Conservation (phyloP, 2,329 filamentous ascomycete species). For the Aspergillus tamarii region DNA sequence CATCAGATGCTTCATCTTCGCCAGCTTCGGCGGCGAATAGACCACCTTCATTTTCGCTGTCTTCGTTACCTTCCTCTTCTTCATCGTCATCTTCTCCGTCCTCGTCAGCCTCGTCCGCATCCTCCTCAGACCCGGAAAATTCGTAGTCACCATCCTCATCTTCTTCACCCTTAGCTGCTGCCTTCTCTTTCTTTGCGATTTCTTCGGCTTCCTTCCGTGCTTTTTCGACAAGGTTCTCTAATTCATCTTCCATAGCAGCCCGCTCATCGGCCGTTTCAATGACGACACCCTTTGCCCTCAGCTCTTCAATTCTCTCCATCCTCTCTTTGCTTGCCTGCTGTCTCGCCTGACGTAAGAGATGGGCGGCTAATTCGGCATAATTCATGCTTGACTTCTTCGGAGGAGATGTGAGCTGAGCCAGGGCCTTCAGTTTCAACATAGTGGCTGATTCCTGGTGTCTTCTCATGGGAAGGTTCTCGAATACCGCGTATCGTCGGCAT, state of each 20-base stretch:
- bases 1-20: constrained; percentile 47
- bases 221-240: constrained; percentile 86
- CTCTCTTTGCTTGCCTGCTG: constrained; percentile 79
- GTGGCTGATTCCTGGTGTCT: constrained; percentile 64
- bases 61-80: constrained; percentile 27
- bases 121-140: constrained; percentile 52
- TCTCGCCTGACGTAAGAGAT: constrained; percentile 71
- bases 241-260: constrained; percentile 76
- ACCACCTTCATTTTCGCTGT: constrained; percentile 22
- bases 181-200: constrained; percentile 76
- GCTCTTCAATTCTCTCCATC: constrained; percentile 72
- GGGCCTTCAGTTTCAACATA: constrained; percentile 69
- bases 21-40: constrained; percentile 40
- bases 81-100: constrained; percentile 34
- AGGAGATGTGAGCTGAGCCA: constrained; percentile 72
- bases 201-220: constrained; percentile 79
- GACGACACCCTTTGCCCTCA: constrained; percentile 77
- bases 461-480: constrained; percentile 68
- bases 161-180: constrained; percentile 66
- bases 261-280: constrained; percentile 86
- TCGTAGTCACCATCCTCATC: constrained; percentile 43
- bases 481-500: constrained; percentile 58
- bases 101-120: constrained; percentile 43
- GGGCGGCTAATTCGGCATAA: constrained; percentile 67
- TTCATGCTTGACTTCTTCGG: constrained; percentile 63